phyloP scores from a whole-genome alignment of 1,284 basidiomycete species.

The Ganoderma meredithae region DNA sequence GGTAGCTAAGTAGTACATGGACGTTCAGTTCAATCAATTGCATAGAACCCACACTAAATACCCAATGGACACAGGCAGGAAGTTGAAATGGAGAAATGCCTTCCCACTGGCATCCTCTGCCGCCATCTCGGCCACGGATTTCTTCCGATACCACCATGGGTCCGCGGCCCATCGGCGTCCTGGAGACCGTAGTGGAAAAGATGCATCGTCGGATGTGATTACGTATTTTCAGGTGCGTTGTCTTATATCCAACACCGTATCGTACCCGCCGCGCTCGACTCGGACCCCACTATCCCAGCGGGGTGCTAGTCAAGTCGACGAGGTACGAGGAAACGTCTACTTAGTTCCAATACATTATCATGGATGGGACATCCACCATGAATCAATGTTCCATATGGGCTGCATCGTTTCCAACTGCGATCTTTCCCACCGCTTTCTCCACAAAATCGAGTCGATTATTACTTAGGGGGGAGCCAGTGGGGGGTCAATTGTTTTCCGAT shows the following conservation, averaged over 20 bases:
- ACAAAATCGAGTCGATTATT: not conserved
- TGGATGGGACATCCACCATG: too few species aligned
- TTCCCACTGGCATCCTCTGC: not conserved
- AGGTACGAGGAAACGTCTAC: too few species aligned
- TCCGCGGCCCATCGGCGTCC: not conserved
- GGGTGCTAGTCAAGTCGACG: too few species aligned
- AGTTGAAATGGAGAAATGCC: not conserved
- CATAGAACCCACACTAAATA: too few species aligned
- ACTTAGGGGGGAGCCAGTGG: too few species aligned
- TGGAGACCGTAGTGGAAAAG: not conserved
- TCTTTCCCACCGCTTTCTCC: too few species aligned
- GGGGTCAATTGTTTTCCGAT: not conserved
- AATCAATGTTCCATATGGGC: too few species aligned
- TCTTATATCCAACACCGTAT: not conserved
- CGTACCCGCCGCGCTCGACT: not conserved
- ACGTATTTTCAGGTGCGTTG: not conserved
- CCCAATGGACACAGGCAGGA: not conserved
- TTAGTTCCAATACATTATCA: too few species aligned
- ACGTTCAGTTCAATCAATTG: too few species aligned
- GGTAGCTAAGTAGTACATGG: too few species aligned
- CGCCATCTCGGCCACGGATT: not conserved
- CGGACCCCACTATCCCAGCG: too few species aligned
- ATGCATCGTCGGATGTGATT: not conserved
- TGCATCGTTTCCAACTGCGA: not conserved
- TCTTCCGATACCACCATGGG: too few species aligned